phyloP scores from a whole-genome alignment of 2,329 filamentous ascomycete species.

The Trichoderma semiorbis region DNA sequence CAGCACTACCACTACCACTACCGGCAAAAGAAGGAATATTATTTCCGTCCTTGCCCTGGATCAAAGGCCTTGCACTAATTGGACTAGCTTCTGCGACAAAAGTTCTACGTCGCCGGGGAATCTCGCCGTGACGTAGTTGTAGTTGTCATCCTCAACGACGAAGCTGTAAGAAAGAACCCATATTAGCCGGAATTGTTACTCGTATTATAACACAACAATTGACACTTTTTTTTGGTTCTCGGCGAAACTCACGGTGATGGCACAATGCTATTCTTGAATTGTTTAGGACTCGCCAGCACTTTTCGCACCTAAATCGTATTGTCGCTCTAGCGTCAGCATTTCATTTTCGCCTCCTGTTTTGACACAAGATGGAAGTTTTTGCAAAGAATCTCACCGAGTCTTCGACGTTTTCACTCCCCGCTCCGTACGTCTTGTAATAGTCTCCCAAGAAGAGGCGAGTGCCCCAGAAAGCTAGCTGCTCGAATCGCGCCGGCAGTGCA shows the following conservation, averaged over 20 bases:
- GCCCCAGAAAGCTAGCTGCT: conserved; percentile 47
- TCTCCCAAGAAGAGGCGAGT: conserved; percentile 49
- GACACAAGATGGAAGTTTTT: not conserved
- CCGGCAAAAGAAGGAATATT: not conserved
- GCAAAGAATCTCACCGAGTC: conserved; percentile 35
- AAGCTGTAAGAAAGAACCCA: conserved; percentile 35
- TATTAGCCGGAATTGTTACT: not conserved
- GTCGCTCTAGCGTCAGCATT: not conserved
- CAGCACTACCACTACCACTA: not conserved
- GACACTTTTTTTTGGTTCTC: not conserved
- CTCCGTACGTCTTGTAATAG: conserved; percentile 56
- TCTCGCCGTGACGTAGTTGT: conserved; percentile 48
- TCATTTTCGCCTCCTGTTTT: not conserved
- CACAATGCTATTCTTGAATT: conserved; percentile 44
- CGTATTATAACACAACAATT: not conserved
- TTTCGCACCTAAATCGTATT: conserved; percentile 39
- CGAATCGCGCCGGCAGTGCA: conserved; percentile 46
- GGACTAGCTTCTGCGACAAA: conserved; percentile 21
- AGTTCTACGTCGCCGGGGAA: conserved; percentile 43
- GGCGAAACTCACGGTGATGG: conserved; percentile 39
- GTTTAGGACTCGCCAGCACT: conserved; percentile 38
- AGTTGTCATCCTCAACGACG: conserved; percentile 45
- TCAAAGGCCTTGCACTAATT: conserved; percentile 10
- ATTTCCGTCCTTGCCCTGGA: not conserved
- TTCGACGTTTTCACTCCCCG: conserved; percentile 47